phyloP scores from a whole-genome alignment of 257 asterid genomes.

The Solanum medicagineum region DNA sequence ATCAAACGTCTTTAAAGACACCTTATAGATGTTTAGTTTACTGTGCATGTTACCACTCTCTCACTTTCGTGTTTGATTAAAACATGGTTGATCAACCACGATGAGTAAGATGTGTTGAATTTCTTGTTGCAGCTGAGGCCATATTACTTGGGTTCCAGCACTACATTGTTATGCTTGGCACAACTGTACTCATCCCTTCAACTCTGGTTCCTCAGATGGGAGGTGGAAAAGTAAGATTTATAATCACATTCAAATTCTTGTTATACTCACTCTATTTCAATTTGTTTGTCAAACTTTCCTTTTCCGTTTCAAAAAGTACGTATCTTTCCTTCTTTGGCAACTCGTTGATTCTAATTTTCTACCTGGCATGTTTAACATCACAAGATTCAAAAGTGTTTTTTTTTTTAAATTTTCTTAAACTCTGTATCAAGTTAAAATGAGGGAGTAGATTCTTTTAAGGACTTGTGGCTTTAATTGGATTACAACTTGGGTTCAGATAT shows the following conservation, averaged over 20 bases:
- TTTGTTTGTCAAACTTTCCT: not conserved
- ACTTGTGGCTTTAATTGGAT: not conserved
- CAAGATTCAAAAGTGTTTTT: not conserved
- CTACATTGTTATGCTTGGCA: constrained; percentile 96
- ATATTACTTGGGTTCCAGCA: constrained; percentile 91
- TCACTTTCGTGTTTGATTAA: not conserved
- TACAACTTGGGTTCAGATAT: not conserved
- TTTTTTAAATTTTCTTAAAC: not conserved
- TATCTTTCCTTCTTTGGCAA: not conserved
- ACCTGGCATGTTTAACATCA: too few species aligned
- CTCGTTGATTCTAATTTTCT: too few species aligned
- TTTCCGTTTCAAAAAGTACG: not conserved
- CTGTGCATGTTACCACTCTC: not conserved
- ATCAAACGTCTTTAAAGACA: not conserved
- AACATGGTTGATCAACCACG: not conserved
- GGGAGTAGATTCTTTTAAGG: not conserved
- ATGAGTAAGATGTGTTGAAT: not conserved
- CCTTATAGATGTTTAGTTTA: not conserved
- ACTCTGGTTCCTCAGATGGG: constrained; percentile 82
- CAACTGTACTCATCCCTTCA: constrained; percentile 86
- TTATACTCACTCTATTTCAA: not conserved
- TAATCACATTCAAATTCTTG: not conserved
- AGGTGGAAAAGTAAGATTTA: constrained; percentile 56
- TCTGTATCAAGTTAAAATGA: not conserved
- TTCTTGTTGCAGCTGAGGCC: constrained; percentile 78